These are phyloP conservation scores for Marasmius tenuissimus DNA, from an alignment of 1,284 basidiomycete genomes.

Conservation along the genomic window DNA sequence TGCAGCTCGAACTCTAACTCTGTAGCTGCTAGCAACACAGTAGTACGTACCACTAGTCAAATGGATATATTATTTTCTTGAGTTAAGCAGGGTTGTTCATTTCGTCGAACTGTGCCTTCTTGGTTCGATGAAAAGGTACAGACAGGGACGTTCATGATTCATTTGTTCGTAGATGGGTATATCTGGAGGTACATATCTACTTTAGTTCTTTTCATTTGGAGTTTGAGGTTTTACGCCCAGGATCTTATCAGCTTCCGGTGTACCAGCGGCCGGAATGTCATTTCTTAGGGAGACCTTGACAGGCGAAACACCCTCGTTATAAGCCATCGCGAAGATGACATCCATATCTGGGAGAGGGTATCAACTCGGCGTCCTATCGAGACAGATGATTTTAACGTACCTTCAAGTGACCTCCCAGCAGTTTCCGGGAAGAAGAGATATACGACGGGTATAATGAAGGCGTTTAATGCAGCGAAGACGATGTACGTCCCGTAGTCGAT, in stretches of 20 bases:
- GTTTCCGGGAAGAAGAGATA: constrained; percentile 72
- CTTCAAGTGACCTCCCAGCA: constrained; percentile 61
- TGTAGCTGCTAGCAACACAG: too few relatives aligned
- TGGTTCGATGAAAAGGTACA: too few relatives aligned
- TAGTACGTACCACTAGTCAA: too few relatives aligned
- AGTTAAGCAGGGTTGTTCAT: too few relatives aligned
- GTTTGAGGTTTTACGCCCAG: constrained; percentile 31
- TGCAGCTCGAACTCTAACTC: too few relatives aligned
- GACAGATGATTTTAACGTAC: constrained; percentile 24
- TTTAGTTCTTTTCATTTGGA: neutral
- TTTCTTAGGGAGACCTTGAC: constrained; percentile 56
- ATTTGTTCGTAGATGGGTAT: neutral
- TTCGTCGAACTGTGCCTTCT: too few relatives aligned
- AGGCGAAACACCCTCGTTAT: constrained; percentile 56
- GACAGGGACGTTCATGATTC: too few relatives aligned
- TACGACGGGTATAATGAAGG: constrained; percentile 57
- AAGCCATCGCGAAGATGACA: constrained; percentile 59
- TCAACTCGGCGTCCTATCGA: neutral
- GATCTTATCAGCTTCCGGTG: constrained; percentile 53
- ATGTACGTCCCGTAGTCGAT: constrained; percentile 67
- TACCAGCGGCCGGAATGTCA: constrained; percentile 53
- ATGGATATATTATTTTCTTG: too few relatives aligned
- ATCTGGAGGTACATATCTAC: neutral
- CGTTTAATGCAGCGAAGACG: constrained; percentile 62
- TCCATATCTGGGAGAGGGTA: constrained; percentile 51